Percentiles rank a stretch among this genome's conserved stretches.
Evolutionary conservation across 2,329 filamentous ascomycete genomes (phyloP).

Genomic region (Lizonia empirigonia): DNA sequence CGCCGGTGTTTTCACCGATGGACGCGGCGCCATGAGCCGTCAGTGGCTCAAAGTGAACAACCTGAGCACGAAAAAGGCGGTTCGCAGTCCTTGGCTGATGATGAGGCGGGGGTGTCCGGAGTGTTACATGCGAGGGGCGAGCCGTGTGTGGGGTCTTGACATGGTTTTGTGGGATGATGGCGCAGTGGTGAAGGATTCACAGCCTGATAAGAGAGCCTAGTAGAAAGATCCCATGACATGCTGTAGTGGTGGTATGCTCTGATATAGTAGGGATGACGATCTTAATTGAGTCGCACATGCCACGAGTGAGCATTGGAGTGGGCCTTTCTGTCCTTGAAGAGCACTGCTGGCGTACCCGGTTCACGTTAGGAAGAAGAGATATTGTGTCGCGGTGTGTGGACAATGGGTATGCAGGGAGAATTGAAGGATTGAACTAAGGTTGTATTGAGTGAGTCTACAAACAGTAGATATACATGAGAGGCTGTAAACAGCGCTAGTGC

Average conservation of each 20-base stretch:
- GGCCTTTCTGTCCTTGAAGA: not conserved
- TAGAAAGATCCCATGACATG: not conserved
- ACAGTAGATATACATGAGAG: no score
- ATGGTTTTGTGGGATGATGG: conserved; percentile 6
- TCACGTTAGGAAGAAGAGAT: no score
- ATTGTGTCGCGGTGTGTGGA: no score
- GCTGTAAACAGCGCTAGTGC: no score
- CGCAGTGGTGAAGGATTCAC: not conserved
- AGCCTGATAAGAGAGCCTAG: not conserved
- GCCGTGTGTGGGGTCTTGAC: conserved; percentile 11
- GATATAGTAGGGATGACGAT: not conserved
- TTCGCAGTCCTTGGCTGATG: conserved; percentile 6
- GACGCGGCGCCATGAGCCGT: conserved; percentile 8
- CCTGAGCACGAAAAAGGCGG: not conserved
- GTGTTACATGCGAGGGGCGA: conserved; percentile 10
- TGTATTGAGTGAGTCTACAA: no score
- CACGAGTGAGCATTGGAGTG: not conserved
- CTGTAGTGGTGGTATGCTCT: not conserved
- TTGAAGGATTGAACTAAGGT: no score
- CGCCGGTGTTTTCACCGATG: conserved; percentile 27
- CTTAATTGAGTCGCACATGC: not conserved
- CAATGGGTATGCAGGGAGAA: no score
- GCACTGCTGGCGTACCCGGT: not conserved
- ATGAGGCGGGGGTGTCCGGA: conserved; percentile 5
- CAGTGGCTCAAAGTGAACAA: conserved; percentile 11